Conservation (phyloP, 2,329 filamentous ascomycete species). For the Chaetothyriales sp. region DNA sequence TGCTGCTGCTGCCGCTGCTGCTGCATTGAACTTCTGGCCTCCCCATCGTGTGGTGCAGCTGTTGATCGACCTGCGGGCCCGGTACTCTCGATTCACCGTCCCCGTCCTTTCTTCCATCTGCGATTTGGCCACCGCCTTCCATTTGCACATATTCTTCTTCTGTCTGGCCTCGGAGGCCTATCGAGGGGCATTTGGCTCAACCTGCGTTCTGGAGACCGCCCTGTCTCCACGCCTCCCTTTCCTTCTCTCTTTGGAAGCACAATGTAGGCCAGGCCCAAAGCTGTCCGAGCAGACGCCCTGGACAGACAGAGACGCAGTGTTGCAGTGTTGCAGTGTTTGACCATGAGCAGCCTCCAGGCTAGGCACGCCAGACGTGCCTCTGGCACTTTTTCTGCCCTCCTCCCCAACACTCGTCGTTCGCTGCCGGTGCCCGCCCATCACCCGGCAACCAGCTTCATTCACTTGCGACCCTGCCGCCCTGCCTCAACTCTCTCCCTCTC, state of each 20-base stretch:
- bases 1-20: neutral
- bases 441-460: neutral
- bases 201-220: neutral
- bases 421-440: neutral
- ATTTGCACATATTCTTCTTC: neutral
- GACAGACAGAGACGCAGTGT: neutral
- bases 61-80: neutral
- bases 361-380: neutral
- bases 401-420: too few species aligned
- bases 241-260: neutral
- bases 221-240: neutral
- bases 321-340: conserved; percentile 1
- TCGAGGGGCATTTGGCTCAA: neutral
- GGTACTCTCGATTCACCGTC: neutral
- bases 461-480: neutral
- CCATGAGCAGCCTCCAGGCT: neutral
- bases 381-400: neutral
- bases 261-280: neutral
- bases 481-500: too few species aligned
- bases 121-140: neutral
- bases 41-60: neutral
- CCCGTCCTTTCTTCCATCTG: neutral
- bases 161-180: neutral
- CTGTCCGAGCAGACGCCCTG: neutral
- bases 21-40: neutral